Conservation (phyloP, 1,139 yeast species). For the Geotrichum restrictum region DNA sequence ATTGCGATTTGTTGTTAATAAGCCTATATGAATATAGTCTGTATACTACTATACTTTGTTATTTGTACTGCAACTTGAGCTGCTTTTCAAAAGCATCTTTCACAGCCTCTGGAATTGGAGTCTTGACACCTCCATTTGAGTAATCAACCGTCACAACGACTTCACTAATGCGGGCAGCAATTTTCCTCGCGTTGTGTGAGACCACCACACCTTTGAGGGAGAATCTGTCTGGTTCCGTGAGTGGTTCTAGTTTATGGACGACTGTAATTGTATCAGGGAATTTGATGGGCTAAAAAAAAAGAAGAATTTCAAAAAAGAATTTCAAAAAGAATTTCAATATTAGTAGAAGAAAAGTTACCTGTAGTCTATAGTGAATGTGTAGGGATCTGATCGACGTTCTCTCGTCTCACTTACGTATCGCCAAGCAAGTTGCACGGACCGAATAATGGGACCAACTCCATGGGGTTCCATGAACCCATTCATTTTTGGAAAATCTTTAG, state of each 20-base stretch:
- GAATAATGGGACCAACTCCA: constrained; percentile 37
- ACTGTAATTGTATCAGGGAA: constrained; percentile 38
- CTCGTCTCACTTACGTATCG: constrained; percentile 31
- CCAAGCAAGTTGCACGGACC: constrained; percentile 37
- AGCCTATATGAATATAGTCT: too few species aligned
- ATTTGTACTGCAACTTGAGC: constrained; percentile 7
- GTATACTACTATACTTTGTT: too few species aligned
- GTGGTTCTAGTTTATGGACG: constrained; percentile 32
- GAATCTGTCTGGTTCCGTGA: constrained; percentile 33
- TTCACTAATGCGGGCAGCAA: constrained; percentile 38
- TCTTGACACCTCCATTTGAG: constrained; percentile 33
- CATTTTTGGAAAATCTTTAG: constrained; percentile 23
- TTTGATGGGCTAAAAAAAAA: constrained; percentile 27
- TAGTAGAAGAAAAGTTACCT: background rate
- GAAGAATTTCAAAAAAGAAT: background rate
- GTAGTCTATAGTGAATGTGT: too few species aligned
- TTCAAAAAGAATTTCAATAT: background rate
- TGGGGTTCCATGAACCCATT: constrained; percentile 29
- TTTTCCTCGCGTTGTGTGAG: constrained; percentile 36
- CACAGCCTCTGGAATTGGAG: constrained; percentile 33
- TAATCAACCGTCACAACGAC: constrained; percentile 38
- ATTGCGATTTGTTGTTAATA: too few species aligned
- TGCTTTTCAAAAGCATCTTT: constrained; percentile 20
- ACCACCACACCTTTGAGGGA: constrained; percentile 37
- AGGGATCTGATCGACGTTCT: too few species aligned